phyloP scores from a whole-genome alignment of 495 filamentous ascomycete genomes.

The Aspergillus conjunctus region DNA sequence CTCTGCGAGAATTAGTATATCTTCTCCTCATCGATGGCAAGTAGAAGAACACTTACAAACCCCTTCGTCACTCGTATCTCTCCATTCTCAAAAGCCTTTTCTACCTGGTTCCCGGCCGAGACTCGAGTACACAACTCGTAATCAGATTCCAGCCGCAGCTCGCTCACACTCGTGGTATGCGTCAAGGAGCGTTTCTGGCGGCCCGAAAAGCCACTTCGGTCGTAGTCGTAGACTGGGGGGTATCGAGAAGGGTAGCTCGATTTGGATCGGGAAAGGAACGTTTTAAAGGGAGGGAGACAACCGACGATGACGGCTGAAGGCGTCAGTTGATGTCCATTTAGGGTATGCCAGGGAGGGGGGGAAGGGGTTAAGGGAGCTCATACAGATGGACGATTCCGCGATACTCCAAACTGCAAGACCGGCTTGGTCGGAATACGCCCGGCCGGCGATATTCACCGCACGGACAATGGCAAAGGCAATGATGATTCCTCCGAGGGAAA shows the following conservation, averaged over 20 bases:
- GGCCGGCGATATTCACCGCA: conserved; percentile 32
- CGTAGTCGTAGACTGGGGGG: conserved; percentile 3
- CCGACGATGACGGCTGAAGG: conserved; percentile 50
- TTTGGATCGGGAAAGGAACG: conserved; percentile 24
- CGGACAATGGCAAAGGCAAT: conserved; percentile 38
- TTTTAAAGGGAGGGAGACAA: conserved; percentile 51
- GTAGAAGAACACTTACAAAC: conserved; percentile 23
- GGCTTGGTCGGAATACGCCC: conserved; percentile 26
- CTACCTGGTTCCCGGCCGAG: conserved; percentile 3
- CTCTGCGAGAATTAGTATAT: background rate
- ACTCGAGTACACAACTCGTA: conserved; percentile 13
- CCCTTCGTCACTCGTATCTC: conserved; percentile 27
- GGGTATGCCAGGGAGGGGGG: background rate
- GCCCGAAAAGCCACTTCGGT: conserved; percentile 5
- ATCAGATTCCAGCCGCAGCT: conserved; percentile 15
- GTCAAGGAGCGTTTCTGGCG: conserved; percentile 6
- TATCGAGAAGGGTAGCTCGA: conserved; percentile 7
- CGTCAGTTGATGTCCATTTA: too few relatives aligned
- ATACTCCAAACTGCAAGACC: conserved; percentile 37
- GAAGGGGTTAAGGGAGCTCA: conserved; percentile 3
- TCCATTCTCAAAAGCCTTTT: conserved; percentile 4
- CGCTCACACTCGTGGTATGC: conserved; percentile 10
- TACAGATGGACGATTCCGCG: conserved; percentile 37
- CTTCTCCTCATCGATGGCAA: background rate
- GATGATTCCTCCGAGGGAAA: conserved; percentile 36